Evolutionary conservation across 2,329 filamentous ascomycete species (phyloP).

Genomic region (Clarireedia paspali): DNA sequence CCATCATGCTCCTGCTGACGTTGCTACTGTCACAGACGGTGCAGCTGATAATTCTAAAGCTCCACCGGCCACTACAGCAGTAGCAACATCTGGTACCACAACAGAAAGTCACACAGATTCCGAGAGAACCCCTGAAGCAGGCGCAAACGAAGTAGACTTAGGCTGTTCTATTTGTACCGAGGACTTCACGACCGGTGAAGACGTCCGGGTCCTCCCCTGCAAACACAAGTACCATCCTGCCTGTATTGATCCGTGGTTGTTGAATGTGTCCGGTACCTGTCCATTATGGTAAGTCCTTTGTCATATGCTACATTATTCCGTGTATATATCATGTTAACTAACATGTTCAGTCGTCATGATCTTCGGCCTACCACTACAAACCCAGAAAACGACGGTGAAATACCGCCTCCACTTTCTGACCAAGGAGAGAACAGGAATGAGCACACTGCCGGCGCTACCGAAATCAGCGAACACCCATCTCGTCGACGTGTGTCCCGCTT

Average conservation of each 20-base stretch:
- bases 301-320: background rate
- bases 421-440: conserved; percentile 23
- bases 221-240: conserved; percentile 60
- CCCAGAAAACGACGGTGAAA: conserved; percentile 19
- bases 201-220: conserved; percentile 60
- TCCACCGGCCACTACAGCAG: background rate
- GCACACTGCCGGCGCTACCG: conserved; percentile 30
- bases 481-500: conserved; percentile 43
- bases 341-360: conserved; percentile 30
- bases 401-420: conserved; percentile 23
- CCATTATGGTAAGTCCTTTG: conserved; percentile 52
- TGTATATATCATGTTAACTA: conserved; percentile 7
- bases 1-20: conserved; percentile 13
- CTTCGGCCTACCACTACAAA: conserved; percentile 26
- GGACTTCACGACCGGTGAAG: conserved; percentile 58
- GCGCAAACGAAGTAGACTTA: conserved; percentile 26
- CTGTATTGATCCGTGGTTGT: conserved; percentile 63
- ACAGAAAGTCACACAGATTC: background rate
- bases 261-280: conserved; percentile 63
- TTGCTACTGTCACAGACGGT: conserved; percentile 6
- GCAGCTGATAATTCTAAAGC: conserved; percentile 1
- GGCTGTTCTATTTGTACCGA: conserved; percentile 65
- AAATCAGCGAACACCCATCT: conserved; percentile 28
- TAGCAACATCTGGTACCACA: background rate
- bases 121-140: conserved; percentile 9